phyloP scores from a whole-genome alignment of 805 yeast species.

The Wickerhamiella australiensis region DNA sequence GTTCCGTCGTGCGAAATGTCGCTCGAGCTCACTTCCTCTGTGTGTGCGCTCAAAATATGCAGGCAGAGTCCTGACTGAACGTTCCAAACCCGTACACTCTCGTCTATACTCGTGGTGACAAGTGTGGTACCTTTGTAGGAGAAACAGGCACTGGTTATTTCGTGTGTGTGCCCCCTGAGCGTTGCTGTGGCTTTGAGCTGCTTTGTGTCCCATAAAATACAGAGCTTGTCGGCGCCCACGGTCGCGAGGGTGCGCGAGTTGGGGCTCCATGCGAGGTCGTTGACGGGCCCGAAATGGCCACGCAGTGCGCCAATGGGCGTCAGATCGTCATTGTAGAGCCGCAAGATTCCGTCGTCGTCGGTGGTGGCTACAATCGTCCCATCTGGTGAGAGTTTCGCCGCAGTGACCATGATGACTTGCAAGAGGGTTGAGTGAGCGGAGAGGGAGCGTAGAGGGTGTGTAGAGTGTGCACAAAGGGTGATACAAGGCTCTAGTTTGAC shows the following conservation, averaged over 20 bases:
- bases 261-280: constrained; percentile 69
- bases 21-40: constrained; percentile 73
- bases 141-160: constrained; percentile 60
- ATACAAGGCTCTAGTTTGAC: too few relatives aligned
- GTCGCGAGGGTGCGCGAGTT: constrained; percentile 63
- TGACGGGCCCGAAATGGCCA: constrained; percentile 63
- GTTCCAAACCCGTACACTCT: constrained; percentile 87
- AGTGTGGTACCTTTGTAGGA: constrained; percentile 65
- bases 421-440: neutral
- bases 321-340: constrained; percentile 42
- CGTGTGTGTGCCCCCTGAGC: constrained; percentile 67
- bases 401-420: constrained; percentile 32
- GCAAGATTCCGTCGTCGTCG: constrained; percentile 46
- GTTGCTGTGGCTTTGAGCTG: constrained; percentile 31
- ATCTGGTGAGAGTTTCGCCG: constrained; percentile 50
- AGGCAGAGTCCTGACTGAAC: constrained; percentile 53
- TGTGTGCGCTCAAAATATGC: constrained; percentile 79
- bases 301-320: constrained; percentile 27
- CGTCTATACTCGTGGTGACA: constrained; percentile 79
- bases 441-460: too few relatives aligned
- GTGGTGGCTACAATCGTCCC: constrained; percentile 43
- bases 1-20: constrained; percentile 70
- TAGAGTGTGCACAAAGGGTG: too few relatives aligned
- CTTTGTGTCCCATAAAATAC: constrained; percentile 56
- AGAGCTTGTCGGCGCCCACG: constrained; percentile 74